These are phyloP conservation scores for Mrakia hoshinonis DNA, from an alignment of 768 basidiomycete genomes.

Conservation along the genomic window DNA sequence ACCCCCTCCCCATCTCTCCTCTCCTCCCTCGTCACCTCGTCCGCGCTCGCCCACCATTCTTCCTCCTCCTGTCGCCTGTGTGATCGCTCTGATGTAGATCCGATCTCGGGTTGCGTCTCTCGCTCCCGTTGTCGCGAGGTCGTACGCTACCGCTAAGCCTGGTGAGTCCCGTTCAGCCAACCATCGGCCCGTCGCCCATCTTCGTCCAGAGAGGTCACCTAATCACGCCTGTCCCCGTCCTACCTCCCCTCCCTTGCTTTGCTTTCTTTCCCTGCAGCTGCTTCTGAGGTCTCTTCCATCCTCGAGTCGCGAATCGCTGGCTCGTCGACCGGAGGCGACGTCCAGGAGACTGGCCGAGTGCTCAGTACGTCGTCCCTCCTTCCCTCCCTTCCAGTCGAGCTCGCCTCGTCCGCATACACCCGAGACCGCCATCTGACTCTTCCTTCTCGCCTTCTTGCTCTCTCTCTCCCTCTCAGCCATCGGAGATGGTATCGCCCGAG, in stretches of 20 bases:
- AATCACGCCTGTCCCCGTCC: not conserved
- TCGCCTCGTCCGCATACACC: slow-evolving; percentile 22
- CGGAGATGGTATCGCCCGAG: slow-evolving; percentile 91
- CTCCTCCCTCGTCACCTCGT: not conserved
- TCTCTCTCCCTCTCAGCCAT: slow-evolving; percentile 53
- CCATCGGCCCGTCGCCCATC: not conserved
- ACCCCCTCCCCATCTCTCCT: slow-evolving; percentile 2
- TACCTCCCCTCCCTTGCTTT: slow-evolving; percentile 25
- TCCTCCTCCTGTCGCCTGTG: not conserved
- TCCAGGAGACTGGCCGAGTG: slow-evolving; percentile 98
- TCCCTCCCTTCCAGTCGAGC: slow-evolving; percentile 34
- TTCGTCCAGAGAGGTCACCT: not conserved
- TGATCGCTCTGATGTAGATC: slow-evolving; percentile 32
- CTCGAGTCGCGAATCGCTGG: slow-evolving; percentile 97
- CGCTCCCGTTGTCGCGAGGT: slow-evolving; percentile 47
- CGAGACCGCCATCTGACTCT: not conserved
- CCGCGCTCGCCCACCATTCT: not conserved
- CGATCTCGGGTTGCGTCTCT: slow-evolving; percentile 39
- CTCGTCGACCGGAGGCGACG: slow-evolving; percentile 77
- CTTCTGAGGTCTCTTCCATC: slow-evolving; percentile 98
- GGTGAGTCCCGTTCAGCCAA: slow-evolving; percentile 53
- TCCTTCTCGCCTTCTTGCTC: not conserved
- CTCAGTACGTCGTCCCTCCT: slow-evolving; percentile 60
- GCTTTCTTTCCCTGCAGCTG: slow-evolving; percentile 51
- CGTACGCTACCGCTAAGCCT: slow-evolving; percentile 97